Conservation (phyloP, 208 protist species). For the Trypanosoma caninum region DNA sequence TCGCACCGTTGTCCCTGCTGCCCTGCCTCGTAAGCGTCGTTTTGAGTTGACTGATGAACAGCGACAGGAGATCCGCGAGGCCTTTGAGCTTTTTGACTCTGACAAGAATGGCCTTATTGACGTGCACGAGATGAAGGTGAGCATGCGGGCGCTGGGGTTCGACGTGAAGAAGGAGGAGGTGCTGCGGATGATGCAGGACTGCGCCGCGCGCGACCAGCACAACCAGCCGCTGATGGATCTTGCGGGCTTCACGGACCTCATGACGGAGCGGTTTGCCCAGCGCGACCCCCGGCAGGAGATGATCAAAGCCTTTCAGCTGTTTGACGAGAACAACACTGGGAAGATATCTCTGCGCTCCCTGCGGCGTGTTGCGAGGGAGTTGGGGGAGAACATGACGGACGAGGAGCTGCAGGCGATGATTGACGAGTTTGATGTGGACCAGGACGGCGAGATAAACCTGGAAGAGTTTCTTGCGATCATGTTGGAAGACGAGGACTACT, state of each 20-base stretch:
- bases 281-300: conserved; percentile 94
- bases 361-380: conserved; percentile 90
- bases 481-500: conserved; percentile 92
- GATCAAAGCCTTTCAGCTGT: conserved; percentile 95
- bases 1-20: conserved; percentile 41
- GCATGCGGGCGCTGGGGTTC: conserved; percentile 99
- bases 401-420: conserved; percentile 98
- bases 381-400: conserved; percentile 96
- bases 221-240: conserved; percentile 88
- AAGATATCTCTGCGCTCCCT: conserved; percentile 94
- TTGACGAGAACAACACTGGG: conserved; percentile 95
- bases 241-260: conserved; percentile 89
- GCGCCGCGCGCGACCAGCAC: conserved; percentile 73
- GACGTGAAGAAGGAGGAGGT: conserved; percentile 97
- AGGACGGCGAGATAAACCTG: conserved; percentile 94
- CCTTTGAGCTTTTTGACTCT: conserved; percentile 99
- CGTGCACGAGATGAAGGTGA: conserved; percentile 99
- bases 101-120: conserved; percentile 97
- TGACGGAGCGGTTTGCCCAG: conserved; percentile 92
- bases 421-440: conserved; percentile 95
- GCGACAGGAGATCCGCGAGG: conserved; percentile 98
- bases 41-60: conserved; percentile 98
- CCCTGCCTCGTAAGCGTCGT: conserved; percentile 58
- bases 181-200: conserved; percentile 85
- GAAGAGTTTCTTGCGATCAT: conserved; percentile 96